Evolutionary conservation across 2,329 filamentous ascomycete genomes (phyloP), one percentile per base, ranked within the genome.

Genomic region (Podosphaera leucotricha): DNA sequence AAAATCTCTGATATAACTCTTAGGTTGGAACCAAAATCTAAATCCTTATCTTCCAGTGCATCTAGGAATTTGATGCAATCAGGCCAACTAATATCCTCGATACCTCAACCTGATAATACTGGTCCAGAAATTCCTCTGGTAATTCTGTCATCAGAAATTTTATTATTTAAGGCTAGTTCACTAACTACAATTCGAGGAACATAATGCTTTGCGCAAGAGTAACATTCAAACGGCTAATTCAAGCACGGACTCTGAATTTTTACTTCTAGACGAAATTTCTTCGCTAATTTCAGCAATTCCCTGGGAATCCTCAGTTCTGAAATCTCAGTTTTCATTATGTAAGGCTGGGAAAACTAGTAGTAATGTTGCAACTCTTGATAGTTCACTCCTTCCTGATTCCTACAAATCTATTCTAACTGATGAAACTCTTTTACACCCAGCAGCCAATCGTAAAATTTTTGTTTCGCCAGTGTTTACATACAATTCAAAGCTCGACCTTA

Each of bases 61-160:
- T 56, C 55, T 7, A 53, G 45, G 46, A 45, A 42, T 20, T 54
- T 53, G n/a, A 43, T 44, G 40, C 48, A 53, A 10, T 55, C 56
- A 44, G 49, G 46, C 18, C 49, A 57, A 21, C 47, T 57, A 24
- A 55, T 54, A 28, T 39, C 54, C 13, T 50, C 52, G 6, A 30
- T 52, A 11, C 42, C 50, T 3, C 41, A 49, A 26, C 48, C 50
- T 13, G 18, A 52, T 21, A 54, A 56, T 28, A 49, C 39, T 7
- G 50, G 50, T 15, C 38, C 55, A 16, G 52, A 53, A 38, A 39
- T 53, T 15, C 51, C 50, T 38, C 50, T 54, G 11, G 41, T 53
- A 2, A 38, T 56, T 18, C 47, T 53, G 11, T 44, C 49, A 11
- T 41, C 49, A 16, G 26, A 39, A 16, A 39, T 38, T 30, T 22